These are phyloP conservation scores for Cruciata laevipes DNA, from an alignment of 257 asterid species.

Conservation along the genomic window DNA sequence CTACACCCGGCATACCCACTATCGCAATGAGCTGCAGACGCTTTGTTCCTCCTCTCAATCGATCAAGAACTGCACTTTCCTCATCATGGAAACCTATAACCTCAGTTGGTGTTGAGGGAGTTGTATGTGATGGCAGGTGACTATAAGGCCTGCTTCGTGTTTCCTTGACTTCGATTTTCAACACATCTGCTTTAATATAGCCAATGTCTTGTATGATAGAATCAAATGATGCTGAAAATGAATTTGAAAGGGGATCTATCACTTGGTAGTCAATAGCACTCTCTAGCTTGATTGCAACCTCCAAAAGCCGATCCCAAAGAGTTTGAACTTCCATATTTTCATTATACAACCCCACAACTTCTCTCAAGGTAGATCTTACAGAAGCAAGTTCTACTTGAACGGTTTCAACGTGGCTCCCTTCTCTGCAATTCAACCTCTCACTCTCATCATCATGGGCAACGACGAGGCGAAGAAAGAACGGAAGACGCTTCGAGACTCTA, in stretches of 20 bases:
- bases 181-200: background rate
- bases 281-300: background rate
- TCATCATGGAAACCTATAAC: background rate
- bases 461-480: too few species aligned
- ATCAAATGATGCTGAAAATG: background rate
- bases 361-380: background rate
- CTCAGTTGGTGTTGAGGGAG: background rate
- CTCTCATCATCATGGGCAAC: too few species aligned
- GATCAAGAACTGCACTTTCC: background rate
- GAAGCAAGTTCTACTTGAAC: background rate
- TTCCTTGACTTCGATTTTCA: background rate
- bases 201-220: background rate
- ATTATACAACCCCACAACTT: background rate
- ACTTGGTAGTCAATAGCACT: background rate
- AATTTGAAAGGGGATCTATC: background rate
- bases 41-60: background rate
- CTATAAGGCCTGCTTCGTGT: background rate
- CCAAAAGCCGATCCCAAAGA: background rate
- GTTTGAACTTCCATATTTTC: background rate
- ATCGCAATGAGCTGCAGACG: background rate
- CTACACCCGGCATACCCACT: constrained; percentile 6
- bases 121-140: background rate
- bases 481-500: too few species aligned
- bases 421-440: background rate
- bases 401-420: background rate